A percentile compares a stretch with the other conserved stretches of the same genome.
Conservation (phyloP, 176 grass and related monocot genomes). For the Dactylis glomerata region DNA sequence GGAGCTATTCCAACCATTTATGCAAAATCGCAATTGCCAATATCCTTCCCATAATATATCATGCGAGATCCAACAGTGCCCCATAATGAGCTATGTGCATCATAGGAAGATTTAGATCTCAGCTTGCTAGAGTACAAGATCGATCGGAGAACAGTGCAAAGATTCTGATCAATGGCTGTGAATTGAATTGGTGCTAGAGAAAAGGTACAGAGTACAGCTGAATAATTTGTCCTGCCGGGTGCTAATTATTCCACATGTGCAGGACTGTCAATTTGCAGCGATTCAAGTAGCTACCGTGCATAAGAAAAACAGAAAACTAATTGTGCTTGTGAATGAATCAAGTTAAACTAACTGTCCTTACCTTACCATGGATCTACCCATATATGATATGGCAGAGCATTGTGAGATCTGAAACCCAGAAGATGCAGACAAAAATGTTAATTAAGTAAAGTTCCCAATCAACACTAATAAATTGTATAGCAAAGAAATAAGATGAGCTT, state of each 20-base stretch:
- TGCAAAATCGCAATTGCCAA: neutral
- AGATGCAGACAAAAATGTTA: neutral
- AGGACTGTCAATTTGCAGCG: neutral
- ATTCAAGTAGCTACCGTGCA: neutral
- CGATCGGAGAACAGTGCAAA: constrained; percentile 1
- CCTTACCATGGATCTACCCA: neutral
- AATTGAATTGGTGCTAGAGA: neutral
- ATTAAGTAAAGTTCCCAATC: neutral
- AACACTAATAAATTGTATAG: neutral
- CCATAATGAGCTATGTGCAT: neutral
- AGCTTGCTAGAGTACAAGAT: neutral
- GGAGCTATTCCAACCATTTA: neutral
- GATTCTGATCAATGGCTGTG: constrained; percentile 15
- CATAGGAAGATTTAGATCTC: constrained; percentile 15
- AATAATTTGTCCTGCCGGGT: neutral
- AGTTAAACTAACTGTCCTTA: neutral
- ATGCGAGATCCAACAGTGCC: neutral
- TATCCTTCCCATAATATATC: neutral
- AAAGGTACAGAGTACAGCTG: neutral
- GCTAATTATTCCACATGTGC: neutral
- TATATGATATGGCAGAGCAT: neutral
- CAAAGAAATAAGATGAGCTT: neutral
- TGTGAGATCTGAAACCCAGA: neutral
- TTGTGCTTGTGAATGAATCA: neutral
- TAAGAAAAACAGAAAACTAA: neutral